These are phyloP conservation scores for Clarireedia monteithiana DNA, from an alignment of 2,329 filamentous ascomycete species.

Conservation along the genomic window DNA sequence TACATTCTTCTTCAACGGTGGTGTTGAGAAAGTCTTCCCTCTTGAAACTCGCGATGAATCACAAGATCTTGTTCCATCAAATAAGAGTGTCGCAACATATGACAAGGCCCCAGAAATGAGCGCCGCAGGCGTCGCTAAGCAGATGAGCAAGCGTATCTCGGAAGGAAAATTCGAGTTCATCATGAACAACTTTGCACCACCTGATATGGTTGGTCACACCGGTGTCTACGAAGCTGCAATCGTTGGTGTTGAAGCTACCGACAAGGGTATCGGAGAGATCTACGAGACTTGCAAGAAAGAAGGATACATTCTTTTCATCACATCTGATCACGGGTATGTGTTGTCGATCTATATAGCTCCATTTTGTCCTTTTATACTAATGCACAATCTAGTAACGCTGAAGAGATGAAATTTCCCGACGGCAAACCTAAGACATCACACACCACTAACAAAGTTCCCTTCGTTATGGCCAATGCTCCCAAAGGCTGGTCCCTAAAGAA, in stretches of 20 bases:
- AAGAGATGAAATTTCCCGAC: conserved; percentile 97
- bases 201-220: conserved; percentile 99
- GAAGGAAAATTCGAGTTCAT: conserved; percentile 89
- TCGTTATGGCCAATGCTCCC: conserved; percentile 96
- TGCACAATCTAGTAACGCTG: conserved; percentile 57
- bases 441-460: conserved; percentile 95
- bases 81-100: conserved; percentile 86
- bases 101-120: conserved; percentile 95
- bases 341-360: not conserved
- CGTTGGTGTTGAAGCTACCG: conserved; percentile 74
- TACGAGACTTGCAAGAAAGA: conserved; percentile 91
- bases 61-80: conserved; percentile 74
- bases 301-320: conserved; percentile 90
- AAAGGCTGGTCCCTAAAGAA: conserved; percentile 78
- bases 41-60: conserved; percentile 83
- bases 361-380: not conserved
- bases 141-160: conserved; percentile 77
- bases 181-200: conserved; percentile 99
- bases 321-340: conserved; percentile 78
- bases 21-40: conserved; percentile 91
- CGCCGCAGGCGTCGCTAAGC: conserved; percentile 79
- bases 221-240: conserved; percentile 95
- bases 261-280: conserved; percentile 88
- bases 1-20: conserved; percentile 99
- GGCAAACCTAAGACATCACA: conserved; percentile 97